These are phyloP conservation scores for Quercus cerris DNA, from an alignment of 306 rosid genomes.

Conservation along the genomic window DNA sequence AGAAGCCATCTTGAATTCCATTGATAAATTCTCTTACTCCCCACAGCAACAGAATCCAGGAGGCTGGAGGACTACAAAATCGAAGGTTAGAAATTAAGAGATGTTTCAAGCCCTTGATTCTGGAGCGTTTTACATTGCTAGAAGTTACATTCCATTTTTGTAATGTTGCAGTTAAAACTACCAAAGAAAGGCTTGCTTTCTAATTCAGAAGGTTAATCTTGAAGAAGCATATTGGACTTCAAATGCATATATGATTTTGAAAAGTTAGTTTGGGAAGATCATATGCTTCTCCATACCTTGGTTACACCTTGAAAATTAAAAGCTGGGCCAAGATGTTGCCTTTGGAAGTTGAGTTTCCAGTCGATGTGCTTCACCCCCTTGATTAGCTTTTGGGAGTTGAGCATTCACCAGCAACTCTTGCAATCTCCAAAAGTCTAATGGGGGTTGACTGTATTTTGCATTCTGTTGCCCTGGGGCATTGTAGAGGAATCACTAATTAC, in stretches of 20 bases:
- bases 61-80: slow-evolving; percentile 64
- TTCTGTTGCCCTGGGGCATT: background rate
- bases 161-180: slow-evolving; percentile 41
- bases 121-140: slow-evolving; percentile 9
- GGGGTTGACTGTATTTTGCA: background rate
- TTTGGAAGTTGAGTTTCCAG: background rate
- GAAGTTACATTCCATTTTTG: slow-evolving; percentile 14
- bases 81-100: slow-evolving; percentile 47
- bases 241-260: background rate
- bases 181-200: slow-evolving; percentile 11
- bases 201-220: slow-evolving; percentile 8
- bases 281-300: background rate
- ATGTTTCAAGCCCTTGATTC: background rate
- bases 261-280: slow-evolving; percentile 3
- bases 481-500: too few relatives aligned
- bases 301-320: too few relatives aligned
- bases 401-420: background rate
- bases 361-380: background rate
- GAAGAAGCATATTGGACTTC: slow-evolving; percentile 7
- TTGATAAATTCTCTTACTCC: slow-evolving; percentile 48
- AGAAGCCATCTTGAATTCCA: slow-evolving; percentile 35
- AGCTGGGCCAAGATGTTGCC: background rate
- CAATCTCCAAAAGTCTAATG: too few relatives aligned
- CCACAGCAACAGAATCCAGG: slow-evolving; percentile 35
- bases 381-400: background rate